Base-by-base conservation (phyloP, 176 grass and related monocot genomes). In the Bothriochloa decipiens region DNA sequence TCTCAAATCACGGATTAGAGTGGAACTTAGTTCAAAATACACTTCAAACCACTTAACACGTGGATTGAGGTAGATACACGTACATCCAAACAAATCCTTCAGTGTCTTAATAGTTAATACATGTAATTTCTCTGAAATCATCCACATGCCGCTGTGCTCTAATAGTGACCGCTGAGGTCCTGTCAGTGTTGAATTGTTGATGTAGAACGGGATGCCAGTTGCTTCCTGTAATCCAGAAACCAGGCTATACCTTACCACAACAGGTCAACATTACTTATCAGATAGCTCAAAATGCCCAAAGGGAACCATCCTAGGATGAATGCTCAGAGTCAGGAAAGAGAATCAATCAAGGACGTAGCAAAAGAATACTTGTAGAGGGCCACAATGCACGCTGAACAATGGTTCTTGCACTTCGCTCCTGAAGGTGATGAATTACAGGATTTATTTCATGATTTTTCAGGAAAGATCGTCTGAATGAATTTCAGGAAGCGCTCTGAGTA, bases 381-480 rank as follows among this genome's bases (percentile, higher is more conserved):
- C 15, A 11, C 26, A 6, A 14, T 28, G 46, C 20, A 13, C 23
- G 3, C 14, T 26, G 23, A 73, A 46, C 41, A 72, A 72, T 1
- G 6, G 13, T 29, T 74, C 4, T 52, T 74, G 15, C 72, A 33
- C 45, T 64, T 64, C 28, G 25, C 26, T 64, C 25, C 12, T 64
- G 25, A 45, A 72, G 39, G 41, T 45, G 9, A 41, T 11, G 5
- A 25, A 71, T n/a, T 70, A 41, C 9, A 42, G 68, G 20, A 23
- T 42, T 71, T 87, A 97, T 2, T 23, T 72, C 86, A 97, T 1
- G 81, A 82, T 72, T 90, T 98, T 80, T 85, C 91, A 28, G 95
- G 96, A 71, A 98, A 98, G 35, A 95, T 83, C 0, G 89, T 90
- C 70, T 90, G 93, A 65, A 98, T 95, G 82, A 95, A 95, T 63